Percentiles rank a stretch among this genome's conserved stretches.
Conservation (phyloP, 1,139 yeast species). For the Geotrichum aggregatum region DNA sequence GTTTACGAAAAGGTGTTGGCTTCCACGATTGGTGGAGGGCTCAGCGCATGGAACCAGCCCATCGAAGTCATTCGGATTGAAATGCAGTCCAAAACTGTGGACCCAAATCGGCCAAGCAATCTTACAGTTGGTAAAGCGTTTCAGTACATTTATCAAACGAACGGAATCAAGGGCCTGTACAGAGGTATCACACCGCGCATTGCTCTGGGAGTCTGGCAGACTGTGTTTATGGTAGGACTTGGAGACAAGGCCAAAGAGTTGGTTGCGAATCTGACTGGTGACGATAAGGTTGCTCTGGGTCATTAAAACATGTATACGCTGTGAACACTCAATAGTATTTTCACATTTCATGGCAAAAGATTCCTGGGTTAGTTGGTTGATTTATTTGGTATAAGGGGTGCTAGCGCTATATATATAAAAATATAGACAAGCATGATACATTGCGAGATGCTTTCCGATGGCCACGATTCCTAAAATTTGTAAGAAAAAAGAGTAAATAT, state of each 20-base stretch:
- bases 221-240: constrained; percentile 97
- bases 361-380: too few relatives aligned
- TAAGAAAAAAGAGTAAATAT: too few relatives aligned
- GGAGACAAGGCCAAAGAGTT: constrained; percentile 84
- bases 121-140: constrained; percentile 75
- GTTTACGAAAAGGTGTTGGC: constrained; percentile 80
- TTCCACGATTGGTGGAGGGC: constrained; percentile 93
- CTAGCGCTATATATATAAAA: neutral
- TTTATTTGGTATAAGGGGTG: neutral
- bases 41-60: constrained; percentile 98
- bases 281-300: constrained; percentile 24
- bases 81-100: constrained; percentile 90
- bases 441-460: too few relatives aligned
- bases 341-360: too few relatives aligned
- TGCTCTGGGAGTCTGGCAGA: constrained; percentile 78
- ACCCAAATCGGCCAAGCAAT: constrained; percentile 93
- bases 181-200: constrained; percentile 97
- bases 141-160: constrained; percentile 72
- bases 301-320: too few relatives aligned
- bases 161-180: constrained; percentile 86
- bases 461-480: neutral
- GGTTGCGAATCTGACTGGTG: constrained; percentile 57
- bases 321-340: too few relatives aligned
- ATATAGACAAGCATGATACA: too few relatives aligned
- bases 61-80: constrained; percentile 96